These are phyloP conservation scores for Arachis stenosperma DNA, from an alignment of 306 rosid species.

Conservation along the genomic window DNA sequence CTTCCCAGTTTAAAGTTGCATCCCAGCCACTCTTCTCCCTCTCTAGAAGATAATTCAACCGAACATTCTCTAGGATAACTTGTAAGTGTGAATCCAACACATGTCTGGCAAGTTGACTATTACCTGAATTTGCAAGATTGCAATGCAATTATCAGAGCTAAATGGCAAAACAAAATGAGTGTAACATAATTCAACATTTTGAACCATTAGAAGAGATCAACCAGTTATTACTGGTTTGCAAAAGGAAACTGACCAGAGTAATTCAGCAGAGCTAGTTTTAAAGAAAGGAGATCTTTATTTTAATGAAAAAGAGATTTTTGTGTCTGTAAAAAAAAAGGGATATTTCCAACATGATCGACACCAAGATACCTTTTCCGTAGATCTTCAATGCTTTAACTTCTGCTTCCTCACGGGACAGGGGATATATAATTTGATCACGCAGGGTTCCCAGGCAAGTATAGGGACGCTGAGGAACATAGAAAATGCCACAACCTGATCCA, in stretches of 20 bases:
- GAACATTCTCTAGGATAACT: slow-evolving; percentile 80
- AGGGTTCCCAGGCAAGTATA: slow-evolving; percentile 96
- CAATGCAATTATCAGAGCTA: slow-evolving; percentile 41
- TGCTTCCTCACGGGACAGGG: slow-evolving; percentile 87
- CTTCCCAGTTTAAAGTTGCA: slow-evolving; percentile 91
- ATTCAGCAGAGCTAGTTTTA: slow-evolving; percentile 17
- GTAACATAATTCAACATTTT: neutral
- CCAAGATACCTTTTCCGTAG: slow-evolving; percentile 59
- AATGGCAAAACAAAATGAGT: slow-evolving; percentile 12
- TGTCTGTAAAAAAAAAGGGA: too few relatives aligned
- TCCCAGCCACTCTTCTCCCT: slow-evolving; percentile 88
- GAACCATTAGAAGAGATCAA: slow-evolving; percentile 33
- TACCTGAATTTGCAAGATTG: slow-evolving; percentile 53
- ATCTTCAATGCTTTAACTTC: slow-evolving; percentile 63
- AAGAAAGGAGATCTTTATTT: slow-evolving; percentile 11
- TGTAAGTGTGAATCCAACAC: slow-evolving; percentile 67
- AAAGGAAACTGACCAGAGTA: slow-evolving; percentile 8
- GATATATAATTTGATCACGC: slow-evolving; percentile 98
- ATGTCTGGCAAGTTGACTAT: slow-evolving; percentile 43
- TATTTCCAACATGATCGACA: too few relatives aligned
- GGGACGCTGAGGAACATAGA: slow-evolving; percentile 97
- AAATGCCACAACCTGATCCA: slow-evolving; percentile 70
- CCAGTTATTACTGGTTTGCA: neutral
- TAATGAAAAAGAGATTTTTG: neutral
- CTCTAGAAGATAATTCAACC: slow-evolving; percentile 91